Evolutionary conservation across 2,329 filamentous ascomycete genomes (phyloP).

Genomic region (Talaromyces sp.): DNA sequence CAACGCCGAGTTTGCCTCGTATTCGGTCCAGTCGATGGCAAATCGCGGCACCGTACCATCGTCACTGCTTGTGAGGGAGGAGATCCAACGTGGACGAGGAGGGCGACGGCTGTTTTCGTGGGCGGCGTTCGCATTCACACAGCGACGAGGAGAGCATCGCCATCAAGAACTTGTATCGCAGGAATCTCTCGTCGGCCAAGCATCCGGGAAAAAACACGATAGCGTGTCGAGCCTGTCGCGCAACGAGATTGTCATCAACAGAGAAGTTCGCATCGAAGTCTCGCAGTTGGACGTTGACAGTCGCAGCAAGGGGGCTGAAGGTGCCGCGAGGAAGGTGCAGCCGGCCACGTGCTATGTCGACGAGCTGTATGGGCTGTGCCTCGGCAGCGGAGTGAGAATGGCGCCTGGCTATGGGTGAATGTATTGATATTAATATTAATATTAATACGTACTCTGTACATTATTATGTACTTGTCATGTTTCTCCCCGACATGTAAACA

Average conservation of each 20-base stretch:
- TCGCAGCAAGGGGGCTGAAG: background rate
- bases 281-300: conserved; percentile 8
- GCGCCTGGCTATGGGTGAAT: conserved; percentile 1
- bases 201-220: background rate
- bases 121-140: background rate
- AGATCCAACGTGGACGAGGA: background rate
- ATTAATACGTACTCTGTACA: background rate
- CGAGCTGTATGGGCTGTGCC: conserved; percentile 9
- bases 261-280: conserved; percentile 10
- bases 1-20: conserved; percentile 10
- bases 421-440: no score
- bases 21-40: conserved; percentile 9
- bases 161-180: background rate
- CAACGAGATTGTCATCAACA: conserved; percentile 10
- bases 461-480: background rate
- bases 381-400: conserved; percentile 8
- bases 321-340: background rate
- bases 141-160: background rate
- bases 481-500: background rate
- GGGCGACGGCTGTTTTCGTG: background rate
- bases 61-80: background rate
- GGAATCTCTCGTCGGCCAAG: conserved; percentile 6
- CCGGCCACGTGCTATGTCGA: conserved; percentile 8
- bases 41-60: background rate
- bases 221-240: background rate